Evolutionary conservation across 129 eudicot genomes (phyloP), one percentile per base, ranked within the genome.

Genomic region (Flaveria bidentis): DNA sequence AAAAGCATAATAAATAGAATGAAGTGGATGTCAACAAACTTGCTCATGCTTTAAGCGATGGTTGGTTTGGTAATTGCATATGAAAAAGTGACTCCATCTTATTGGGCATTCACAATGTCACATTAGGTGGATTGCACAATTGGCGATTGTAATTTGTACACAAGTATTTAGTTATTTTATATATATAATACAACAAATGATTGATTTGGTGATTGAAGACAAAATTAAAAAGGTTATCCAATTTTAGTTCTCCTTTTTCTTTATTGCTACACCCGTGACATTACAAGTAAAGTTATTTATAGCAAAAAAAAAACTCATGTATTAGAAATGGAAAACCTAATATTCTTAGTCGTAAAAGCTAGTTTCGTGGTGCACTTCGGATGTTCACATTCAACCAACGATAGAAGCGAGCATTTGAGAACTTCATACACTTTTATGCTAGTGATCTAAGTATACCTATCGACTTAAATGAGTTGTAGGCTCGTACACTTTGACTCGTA

Each of bases 41-140:
- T 77, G 82, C 69, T 50, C 78, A 82, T 77, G 78, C 85, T 82
- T 82, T 56, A 82, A 82, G 85, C 71, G 72, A 70, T 20, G 72
- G 66, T 25, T 58, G 12, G 52, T 73, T 80, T 73, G 74, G 79
- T 80, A 75, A 23, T 45, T 45, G 13, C 50, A 45, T 11, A 47
- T 47, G 49, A 78, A 60, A 33, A 11, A 61, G 67, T 72, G 26
- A 2, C 6, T 62, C 63, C 9, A 46, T 26, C 11, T 64, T 49
- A 62, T 28, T 58, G 67, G 66, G 67, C 17, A 17, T 0, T 23
- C 41, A 60, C n/a, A 11, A 10, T 25, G 41, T 41, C 7, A 17
- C 41, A 25, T 60, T 60, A 23, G 67, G 67, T 60, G 39, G 33
- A 22, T 10, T 22, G 41, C 67, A 18, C 26, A 55, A 22, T 55